A percentile compares a stretch with the other conserved stretches of the same genome.
These are phyloP conservation scores for Pythium oligandrum DNA, from an alignment of 352 stramenopile species.

Conservation along the genomic window DNA sequence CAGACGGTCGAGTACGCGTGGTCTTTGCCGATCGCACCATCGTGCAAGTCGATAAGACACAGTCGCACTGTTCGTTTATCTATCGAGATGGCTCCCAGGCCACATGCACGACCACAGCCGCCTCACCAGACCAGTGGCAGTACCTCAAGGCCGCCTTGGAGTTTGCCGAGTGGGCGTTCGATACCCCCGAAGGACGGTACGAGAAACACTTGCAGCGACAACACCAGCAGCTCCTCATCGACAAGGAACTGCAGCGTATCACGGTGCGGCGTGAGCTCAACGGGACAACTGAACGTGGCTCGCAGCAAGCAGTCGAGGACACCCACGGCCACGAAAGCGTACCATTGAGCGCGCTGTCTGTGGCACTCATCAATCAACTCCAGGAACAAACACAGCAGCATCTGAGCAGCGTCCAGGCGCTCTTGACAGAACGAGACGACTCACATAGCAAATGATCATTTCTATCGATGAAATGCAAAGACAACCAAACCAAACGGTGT, in stretches of 20 bases:
- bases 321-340: slow-evolving; percentile 11
- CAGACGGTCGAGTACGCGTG: slow-evolving; percentile 55
- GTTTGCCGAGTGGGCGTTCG: slow-evolving; percentile 66
- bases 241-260: slow-evolving; percentile 18
- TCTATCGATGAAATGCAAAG: too few relatives aligned
- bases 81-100: slow-evolving; percentile 37
- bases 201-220: slow-evolving; percentile 20
- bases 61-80: slow-evolving; percentile 42
- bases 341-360: not conserved
- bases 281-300: slow-evolving; percentile 9
- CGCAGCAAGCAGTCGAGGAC: slow-evolving; percentile 32
- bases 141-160: slow-evolving; percentile 56
- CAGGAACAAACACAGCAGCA: slow-evolving; percentile 47
- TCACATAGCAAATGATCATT: not conserved
- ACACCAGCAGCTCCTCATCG: slow-evolving; percentile 9
- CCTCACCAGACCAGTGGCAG: slow-evolving; percentile 25
- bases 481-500: too few relatives aligned
- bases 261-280: slow-evolving; percentile 15
- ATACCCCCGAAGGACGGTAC: slow-evolving; percentile 47
- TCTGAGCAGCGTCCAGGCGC: slow-evolving; percentile 37
- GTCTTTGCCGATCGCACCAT: slow-evolving; percentile 73
- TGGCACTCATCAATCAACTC: slow-evolving; percentile 25
- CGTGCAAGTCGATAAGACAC: slow-evolving; percentile 33
- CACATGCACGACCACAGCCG: slow-evolving; percentile 33
- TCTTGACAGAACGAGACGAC: slow-evolving; percentile 8